phyloP scores from a whole-genome alignment of 1,139 yeast species.

The Suzukiozyma palmioleophila region DNA sequence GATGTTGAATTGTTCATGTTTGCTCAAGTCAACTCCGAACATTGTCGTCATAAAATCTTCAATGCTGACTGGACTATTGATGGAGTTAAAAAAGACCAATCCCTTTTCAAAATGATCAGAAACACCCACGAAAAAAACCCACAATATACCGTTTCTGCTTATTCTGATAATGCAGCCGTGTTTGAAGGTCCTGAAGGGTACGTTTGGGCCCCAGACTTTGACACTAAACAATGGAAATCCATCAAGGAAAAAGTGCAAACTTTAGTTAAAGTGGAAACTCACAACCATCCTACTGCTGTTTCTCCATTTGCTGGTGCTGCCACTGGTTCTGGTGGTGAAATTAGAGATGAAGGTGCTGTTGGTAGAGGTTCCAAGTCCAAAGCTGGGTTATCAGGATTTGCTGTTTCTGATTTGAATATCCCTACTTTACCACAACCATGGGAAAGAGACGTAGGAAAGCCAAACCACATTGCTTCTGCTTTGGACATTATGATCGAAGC shows the following conservation, averaged over 20 bases:
- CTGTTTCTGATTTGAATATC: conserved; percentile 86
- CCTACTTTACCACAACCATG: conserved; percentile 90
- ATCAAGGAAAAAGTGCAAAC: conserved; percentile 79
- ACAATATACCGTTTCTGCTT: conserved; percentile 84
- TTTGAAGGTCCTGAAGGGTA: conserved; percentile 79
- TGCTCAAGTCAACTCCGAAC: conserved; percentile 99
- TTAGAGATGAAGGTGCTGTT: conserved; percentile 99
- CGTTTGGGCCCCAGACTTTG: conserved; percentile 72
- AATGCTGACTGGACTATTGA: conserved; percentile 99
- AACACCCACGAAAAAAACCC: conserved; percentile 85
- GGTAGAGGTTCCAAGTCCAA: conserved; percentile 97
- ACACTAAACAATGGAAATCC: conserved; percentile 68
- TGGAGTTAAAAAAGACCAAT: conserved; percentile 63
- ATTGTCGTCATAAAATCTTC: conserved; percentile 98
- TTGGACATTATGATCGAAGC: conserved; percentile 96
- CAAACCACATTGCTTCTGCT: conserved; percentile 88
- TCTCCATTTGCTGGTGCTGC: conserved; percentile 99
- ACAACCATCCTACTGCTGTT: conserved; percentile 98
- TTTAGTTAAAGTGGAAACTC: conserved; percentile 94
- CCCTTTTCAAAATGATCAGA: conserved; percentile 92
- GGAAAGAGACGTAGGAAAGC: conserved; percentile 87
- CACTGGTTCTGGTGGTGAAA: conserved; percentile 99
- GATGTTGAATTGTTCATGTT: conserved; percentile 98
- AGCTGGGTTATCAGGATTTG: conserved; percentile 92
- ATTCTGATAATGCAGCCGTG: conserved; percentile 98